Evolutionary conservation across 371 early-diverging fungal species (phyloP).

Genomic region (Mucor racemosus): DNA sequence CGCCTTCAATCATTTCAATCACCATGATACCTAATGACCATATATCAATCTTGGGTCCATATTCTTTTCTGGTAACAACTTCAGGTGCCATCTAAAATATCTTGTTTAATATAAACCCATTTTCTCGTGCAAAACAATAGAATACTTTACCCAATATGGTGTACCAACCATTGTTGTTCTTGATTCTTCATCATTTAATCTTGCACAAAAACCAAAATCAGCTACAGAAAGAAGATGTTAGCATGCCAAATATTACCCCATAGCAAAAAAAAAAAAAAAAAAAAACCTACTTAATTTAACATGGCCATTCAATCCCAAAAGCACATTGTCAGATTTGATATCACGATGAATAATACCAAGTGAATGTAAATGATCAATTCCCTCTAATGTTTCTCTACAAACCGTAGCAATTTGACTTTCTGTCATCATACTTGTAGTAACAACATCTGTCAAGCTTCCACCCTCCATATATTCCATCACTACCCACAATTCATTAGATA

Average conservation of each 20-base stretch:
- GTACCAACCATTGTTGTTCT: slow-evolving; percentile 88
- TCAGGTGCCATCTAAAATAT: slow-evolving; percentile 81
- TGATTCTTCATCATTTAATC: slow-evolving; percentile 68
- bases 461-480: slow-evolving; percentile 95
- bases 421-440: slow-evolving; percentile 84
- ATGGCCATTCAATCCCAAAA: slow-evolving; percentile 79
- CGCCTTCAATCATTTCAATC: slow-evolving; percentile 84
- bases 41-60: slow-evolving; percentile 88
- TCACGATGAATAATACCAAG: slow-evolving; percentile 93
- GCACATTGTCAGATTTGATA: slow-evolving; percentile 94
- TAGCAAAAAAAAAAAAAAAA: no score
- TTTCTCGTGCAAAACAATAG: no score
- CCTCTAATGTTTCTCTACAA: slow-evolving; percentile 68
- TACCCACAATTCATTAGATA: slow-evolving; percentile 78
- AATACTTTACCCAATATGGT: slow-evolving; percentile 70
- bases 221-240: slow-evolving; percentile 37
- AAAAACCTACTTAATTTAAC: slow-evolving; percentile 75
- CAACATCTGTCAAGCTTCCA: slow-evolving; percentile 84
- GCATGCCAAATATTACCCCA: no score
- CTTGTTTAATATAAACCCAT: no score
- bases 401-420: slow-evolving; percentile 89
- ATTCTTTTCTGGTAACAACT: slow-evolving; percentile 88
- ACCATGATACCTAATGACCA: slow-evolving; percentile 95
- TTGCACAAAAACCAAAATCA: slow-evolving; percentile 93
- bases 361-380: slow-evolving; percentile 75